Evolutionary conservation across 495 filamentous ascomycete species (phyloP).

Genomic region (Aspergillus haitiensis): DNA sequence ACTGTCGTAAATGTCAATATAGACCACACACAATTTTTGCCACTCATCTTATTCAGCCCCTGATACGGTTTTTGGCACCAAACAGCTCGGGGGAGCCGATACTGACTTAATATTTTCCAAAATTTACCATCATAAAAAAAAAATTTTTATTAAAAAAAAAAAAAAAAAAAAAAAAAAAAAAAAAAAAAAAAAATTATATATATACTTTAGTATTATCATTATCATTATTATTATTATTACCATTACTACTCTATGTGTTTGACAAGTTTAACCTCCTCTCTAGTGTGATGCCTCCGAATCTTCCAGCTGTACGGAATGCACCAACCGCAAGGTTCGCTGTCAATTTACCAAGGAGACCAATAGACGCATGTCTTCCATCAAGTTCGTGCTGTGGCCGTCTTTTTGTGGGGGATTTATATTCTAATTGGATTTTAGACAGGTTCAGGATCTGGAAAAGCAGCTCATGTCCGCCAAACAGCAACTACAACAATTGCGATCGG

Average conservation of each 20-base stretch:
- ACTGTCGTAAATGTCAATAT: no score
- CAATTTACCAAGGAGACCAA: constrained; percentile 99
- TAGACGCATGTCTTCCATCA: constrained; percentile 97
- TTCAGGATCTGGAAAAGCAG: constrained; percentile 95
- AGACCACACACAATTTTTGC: no score
- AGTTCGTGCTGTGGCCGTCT: constrained; percentile 50
- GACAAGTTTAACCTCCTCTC: not conserved
- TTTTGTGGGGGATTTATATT: constrained; percentile 13
- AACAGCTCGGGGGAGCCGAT: no score
- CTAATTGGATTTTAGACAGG: constrained; percentile 58
- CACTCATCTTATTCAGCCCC: not conserved
- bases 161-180: no score
- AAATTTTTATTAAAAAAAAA: no score
- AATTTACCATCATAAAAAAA: no score
- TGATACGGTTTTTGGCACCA: no score
- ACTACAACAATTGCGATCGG: constrained; percentile 66
- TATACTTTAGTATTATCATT: no score
- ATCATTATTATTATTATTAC: no score
- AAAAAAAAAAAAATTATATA: no score
- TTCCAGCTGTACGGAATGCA: constrained; percentile 93
- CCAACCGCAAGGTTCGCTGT: constrained; percentile 90
- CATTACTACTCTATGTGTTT: no score
- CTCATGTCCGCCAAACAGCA: constrained; percentile 72
- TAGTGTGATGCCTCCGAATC: constrained; percentile 96
- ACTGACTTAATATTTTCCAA: no score